Conservation (phyloP, 2,329 filamentous ascomycete species). For the Macroventuria anomochaeta region DNA sequence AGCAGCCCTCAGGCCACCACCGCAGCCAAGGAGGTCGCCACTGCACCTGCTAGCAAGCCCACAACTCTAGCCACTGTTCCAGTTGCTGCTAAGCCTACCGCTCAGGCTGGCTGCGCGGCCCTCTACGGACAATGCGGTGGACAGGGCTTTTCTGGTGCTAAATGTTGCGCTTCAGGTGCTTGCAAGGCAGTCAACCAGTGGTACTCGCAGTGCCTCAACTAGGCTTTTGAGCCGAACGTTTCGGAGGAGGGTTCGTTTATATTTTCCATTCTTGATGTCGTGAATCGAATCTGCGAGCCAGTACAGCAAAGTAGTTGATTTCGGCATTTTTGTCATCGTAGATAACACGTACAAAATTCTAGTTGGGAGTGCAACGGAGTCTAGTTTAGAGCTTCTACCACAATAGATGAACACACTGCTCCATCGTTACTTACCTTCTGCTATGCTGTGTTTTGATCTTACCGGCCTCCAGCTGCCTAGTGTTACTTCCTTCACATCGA, state of each 20-base stretch:
- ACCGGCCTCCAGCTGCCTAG: too few species aligned
- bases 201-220: slow-evolving; percentile 26
- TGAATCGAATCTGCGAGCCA: background rate
- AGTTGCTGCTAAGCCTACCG: background rate
- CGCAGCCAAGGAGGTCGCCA: slow-evolving; percentile 18
- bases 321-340: background rate
- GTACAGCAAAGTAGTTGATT: background rate
- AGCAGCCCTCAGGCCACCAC: slow-evolving; percentile 2
- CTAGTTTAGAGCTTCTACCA: background rate
- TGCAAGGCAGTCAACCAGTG: slow-evolving; percentile 27
- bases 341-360: background rate
- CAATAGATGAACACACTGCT: background rate
- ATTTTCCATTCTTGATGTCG: slow-evolving; percentile 8
- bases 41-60: background rate
- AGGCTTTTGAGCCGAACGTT: background rate
- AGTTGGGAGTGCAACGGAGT: background rate
- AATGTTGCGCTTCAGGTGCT: slow-evolving; percentile 22
- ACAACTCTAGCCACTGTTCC: slow-evolving; percentile 9
- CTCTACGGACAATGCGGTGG: slow-evolving; percentile 27
- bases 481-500: too few species aligned
- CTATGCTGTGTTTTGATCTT: too few species aligned
- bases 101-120: slow-evolving; percentile 15
- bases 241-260: background rate
- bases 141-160: slow-evolving; percentile 20
- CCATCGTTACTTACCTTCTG: too few species aligned